phyloP scores from a whole-genome alignment of 2,329 filamentous ascomycete genomes.

The Purpureocillium lavendulum region DNA sequence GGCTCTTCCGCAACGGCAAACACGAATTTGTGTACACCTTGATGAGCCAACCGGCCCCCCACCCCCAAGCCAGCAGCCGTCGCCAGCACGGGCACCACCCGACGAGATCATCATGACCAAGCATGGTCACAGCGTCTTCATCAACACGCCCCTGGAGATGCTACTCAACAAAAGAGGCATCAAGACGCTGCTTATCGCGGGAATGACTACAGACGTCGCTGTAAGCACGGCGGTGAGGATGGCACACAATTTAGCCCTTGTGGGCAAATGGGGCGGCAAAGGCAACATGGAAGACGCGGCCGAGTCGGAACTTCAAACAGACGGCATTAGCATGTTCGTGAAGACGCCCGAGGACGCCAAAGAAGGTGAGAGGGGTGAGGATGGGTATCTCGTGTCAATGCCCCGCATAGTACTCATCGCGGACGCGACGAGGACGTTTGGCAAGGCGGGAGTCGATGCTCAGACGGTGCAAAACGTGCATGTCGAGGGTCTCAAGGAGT shows the following conservation, averaged over 20 bases:
- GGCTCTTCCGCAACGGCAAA: conserved; percentile 1
- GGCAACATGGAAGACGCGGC: conserved; percentile 7
- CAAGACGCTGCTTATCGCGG: conserved; percentile 4
- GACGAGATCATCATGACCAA: conserved; percentile 2
- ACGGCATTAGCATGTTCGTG: conserved; percentile 6
- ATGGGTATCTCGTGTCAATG: conserved; percentile 8
- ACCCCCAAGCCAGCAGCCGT: neutral
- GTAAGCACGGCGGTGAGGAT: conserved; percentile 9
- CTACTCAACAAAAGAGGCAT: conserved; percentile 5
- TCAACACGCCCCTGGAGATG: conserved; percentile 5
- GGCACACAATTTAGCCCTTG: conserved; percentile 7
- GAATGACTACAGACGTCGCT: conserved; percentile 5
- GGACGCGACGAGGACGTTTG: conserved; percentile 8
- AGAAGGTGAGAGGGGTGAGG: conserved; percentile 1
- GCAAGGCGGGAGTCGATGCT: conserved; percentile 7
- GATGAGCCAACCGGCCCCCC: neutral
- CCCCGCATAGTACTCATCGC: conserved; percentile 7
- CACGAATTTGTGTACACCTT: neutral
- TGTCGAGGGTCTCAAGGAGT: conserved; percentile 5
- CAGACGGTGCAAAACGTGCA: conserved; percentile 7
- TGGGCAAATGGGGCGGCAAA: conserved; percentile 8
- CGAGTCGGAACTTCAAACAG: conserved; percentile 2
- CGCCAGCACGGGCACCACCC: neutral
- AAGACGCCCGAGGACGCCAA: neutral
- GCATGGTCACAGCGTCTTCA: conserved; percentile 5